Percentiles rank a stretch among this genome's conserved stretches.
Evolutionary conservation across 495 filamentous ascomycete species (phyloP).

Genomic region (Tuber aestivum): DNA sequence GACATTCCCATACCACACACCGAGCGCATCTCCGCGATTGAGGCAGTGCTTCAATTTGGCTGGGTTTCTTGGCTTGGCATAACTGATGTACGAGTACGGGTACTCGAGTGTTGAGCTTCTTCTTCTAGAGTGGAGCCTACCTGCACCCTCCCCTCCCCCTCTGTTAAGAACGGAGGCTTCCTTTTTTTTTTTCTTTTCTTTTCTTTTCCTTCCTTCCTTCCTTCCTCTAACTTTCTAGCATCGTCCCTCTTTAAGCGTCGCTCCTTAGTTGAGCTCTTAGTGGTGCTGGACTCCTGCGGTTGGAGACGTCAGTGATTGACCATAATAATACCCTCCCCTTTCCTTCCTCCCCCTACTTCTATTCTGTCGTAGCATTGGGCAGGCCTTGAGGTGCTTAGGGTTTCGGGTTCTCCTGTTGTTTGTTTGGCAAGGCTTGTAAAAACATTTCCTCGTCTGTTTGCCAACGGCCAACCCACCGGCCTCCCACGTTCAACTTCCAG

Average conservation of each 20-base stretch:
- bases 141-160: not conserved
- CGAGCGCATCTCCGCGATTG: not conserved
- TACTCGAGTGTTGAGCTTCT: too few species aligned
- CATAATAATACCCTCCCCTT: not conserved
- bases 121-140: too few species aligned
- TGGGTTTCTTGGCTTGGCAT: too few species aligned
- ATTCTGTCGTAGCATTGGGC: too few species aligned
- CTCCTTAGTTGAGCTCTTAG: not conserved
- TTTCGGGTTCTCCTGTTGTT: too few species aligned
- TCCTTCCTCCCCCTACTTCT: not conserved
- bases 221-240: not conserved
- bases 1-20: not conserved
- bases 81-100: too few species aligned
- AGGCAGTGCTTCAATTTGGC: not conserved
- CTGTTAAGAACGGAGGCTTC: not conserved
- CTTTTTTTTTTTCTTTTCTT: not conserved
- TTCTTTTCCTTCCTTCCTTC: not conserved
- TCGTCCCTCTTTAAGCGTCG: not conserved
- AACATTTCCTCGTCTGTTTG: too few species aligned
- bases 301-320: not conserved
- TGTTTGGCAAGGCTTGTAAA: too few species aligned
- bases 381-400: not conserved
- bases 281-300: not conserved
- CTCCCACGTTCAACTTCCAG: not conserved
- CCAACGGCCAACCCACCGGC: not conserved